A percentile compares a stretch with the other conserved stretches of the same genome.
These are phyloP conservation scores for Candida awuae DNA, from an alignment of 805 yeast genomes.

Conservation along the genomic window DNA sequence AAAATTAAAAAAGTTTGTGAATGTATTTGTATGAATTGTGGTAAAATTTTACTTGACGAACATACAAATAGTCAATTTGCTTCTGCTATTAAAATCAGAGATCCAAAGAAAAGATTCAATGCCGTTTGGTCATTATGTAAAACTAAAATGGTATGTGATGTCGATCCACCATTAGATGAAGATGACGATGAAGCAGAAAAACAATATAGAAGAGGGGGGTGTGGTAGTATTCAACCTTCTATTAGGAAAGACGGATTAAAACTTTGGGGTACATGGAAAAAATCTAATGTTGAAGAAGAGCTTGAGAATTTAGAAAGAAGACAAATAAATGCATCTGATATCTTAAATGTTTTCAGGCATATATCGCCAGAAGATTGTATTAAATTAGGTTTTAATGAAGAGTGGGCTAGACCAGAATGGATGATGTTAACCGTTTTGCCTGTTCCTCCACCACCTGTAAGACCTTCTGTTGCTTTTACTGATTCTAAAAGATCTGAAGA, in stretches of 20 bases:
- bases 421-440: constrained; percentile 94
- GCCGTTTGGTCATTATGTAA: constrained; percentile 94
- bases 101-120: constrained; percentile 91
- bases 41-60: constrained; percentile 85
- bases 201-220: constrained; percentile 70
- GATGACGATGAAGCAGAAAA: constrained; percentile 36
- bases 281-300: constrained; percentile 66
- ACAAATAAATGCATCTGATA: constrained; percentile 79
- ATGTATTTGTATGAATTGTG: constrained; percentile 98
- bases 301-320: constrained; percentile 89
- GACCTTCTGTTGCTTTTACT: constrained; percentile 96
- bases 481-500: constrained; percentile 99
- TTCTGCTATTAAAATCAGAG: constrained; percentile 79
- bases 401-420: constrained; percentile 99
- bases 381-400: constrained; percentile 84
- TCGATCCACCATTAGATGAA: constrained; percentile 66
- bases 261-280: constrained; percentile 98
- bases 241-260: constrained; percentile 93
- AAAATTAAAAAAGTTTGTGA: constrained; percentile 94
- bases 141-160: constrained; percentile 91
- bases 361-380: constrained; percentile 77
- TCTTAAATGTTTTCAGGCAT: constrained; percentile 84
- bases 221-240: constrained; percentile 95
- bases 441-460: constrained; percentile 98
- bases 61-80: constrained; percentile 66